A percentile compares a stretch with the other conserved stretches of the same genome.
These are phyloP conservation scores for Sugiyamaella valdiviana DNA, from an alignment of 805 yeast genomes.

Conservation along the genomic window DNA sequence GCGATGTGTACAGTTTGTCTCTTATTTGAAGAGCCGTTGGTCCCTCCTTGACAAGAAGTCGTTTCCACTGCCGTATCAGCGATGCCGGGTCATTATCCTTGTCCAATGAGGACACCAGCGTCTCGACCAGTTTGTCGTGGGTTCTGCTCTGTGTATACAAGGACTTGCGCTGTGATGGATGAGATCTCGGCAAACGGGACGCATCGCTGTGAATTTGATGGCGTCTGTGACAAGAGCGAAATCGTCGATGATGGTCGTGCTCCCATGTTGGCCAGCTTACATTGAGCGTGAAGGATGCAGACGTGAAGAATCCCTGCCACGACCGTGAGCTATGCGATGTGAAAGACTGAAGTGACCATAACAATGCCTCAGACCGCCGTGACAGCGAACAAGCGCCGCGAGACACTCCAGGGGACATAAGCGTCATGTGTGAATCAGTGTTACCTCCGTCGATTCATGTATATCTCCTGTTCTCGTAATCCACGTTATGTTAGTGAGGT, in stretches of 20 bases:
- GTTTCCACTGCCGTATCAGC: background rate
- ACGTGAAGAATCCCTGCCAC: background rate
- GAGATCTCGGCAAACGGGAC: too few relatives aligned
- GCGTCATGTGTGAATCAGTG: background rate
- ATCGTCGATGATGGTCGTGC: background rate
- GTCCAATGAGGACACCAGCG: background rate
- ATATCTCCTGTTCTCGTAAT: too few relatives aligned
- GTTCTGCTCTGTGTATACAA: too few relatives aligned
- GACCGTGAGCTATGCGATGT: background rate
- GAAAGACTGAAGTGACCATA: slow-evolving; percentile 4
- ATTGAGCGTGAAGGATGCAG: background rate
- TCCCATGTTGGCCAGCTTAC: background rate
- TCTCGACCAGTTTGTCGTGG: background rate
- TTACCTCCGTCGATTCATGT: too few relatives aligned
- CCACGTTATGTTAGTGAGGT: too few relatives aligned
- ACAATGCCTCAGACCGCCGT: slow-evolving; percentile 4
- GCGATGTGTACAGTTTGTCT: background rate
- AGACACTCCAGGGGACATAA: background rate
- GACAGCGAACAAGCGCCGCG: background rate
- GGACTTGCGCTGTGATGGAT: too few relatives aligned
- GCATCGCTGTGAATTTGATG: too few relatives aligned
- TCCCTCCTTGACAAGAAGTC: background rate
- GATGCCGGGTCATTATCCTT: background rate
- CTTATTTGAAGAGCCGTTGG: background rate
- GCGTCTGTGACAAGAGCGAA: background rate